Evolutionary conservation across 2,329 filamentous ascomycete genomes (phyloP).

Genomic region (Pseudogymnoascus sp.): DNA sequence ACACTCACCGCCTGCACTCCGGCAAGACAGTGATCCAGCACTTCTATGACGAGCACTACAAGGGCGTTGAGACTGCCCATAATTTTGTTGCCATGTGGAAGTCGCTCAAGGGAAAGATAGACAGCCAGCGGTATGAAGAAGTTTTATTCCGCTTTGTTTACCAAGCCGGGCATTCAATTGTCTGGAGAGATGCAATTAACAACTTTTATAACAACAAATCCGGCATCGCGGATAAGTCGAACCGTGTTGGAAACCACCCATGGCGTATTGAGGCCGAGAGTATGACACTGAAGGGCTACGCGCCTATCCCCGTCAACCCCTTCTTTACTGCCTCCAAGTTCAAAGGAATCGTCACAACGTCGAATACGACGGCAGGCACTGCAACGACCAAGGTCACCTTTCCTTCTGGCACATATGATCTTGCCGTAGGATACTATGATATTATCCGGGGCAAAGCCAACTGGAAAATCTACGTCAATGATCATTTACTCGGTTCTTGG

Average conservation of each 20-base stretch:
- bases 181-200: constrained; percentile 61
- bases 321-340: constrained; percentile 51
- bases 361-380: constrained; percentile 43
- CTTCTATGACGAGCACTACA: constrained; percentile 56
- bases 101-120: constrained; percentile 46
- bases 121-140: constrained; percentile 50
- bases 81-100: constrained; percentile 48
- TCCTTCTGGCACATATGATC: constrained; percentile 47
- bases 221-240: constrained; percentile 46
- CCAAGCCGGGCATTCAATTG: constrained; percentile 60
- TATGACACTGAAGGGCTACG: constrained; percentile 54
- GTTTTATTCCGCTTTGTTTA: constrained; percentile 51
- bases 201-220: constrained; percentile 56
- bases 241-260: constrained; percentile 51
- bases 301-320: constrained; percentile 43
- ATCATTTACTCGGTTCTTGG: constrained; percentile 47
- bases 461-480: constrained; percentile 48
- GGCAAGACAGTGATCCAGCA: constrained; percentile 61
- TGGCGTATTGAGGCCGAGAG: constrained; percentile 62
- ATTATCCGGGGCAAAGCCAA: constrained; percentile 47
- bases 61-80: constrained; percentile 51
- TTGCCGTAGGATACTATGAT: constrained; percentile 62
- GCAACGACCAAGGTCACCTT: constrained; percentile 40
- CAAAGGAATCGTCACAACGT: constrained; percentile 46
- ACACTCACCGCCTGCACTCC: constrained; percentile 52